Evolutionary conservation across 2,329 filamentous ascomycete species (phyloP).

Genomic region (Nothophaeocryptopus gaeumannii): DNA sequence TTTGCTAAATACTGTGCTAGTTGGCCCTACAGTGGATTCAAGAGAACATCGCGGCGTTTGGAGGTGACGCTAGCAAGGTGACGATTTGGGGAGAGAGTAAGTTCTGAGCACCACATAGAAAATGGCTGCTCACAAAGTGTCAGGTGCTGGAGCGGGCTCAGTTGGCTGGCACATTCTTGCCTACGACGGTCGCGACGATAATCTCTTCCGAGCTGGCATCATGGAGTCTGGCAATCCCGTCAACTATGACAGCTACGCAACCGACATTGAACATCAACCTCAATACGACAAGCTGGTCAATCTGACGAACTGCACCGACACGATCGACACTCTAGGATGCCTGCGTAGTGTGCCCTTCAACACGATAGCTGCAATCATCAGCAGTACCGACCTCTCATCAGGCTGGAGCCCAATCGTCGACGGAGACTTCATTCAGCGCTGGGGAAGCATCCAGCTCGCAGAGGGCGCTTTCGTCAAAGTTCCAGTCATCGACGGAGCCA

Average conservation of each 20-base stretch:
- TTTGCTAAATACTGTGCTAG: too few species aligned
- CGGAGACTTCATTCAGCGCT: constrained; percentile 55
- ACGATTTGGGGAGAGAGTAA: constrained; percentile 39
- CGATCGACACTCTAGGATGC: constrained; percentile 61
- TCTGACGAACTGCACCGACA: constrained; percentile 57
- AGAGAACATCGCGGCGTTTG: constrained; percentile 57
- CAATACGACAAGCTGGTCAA: constrained; percentile 62
- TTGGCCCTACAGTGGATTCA: constrained; percentile 47
- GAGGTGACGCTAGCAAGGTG: constrained; percentile 63
- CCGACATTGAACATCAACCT: constrained; percentile 44
- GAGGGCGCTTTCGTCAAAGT: constrained; percentile 62
- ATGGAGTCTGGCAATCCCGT: constrained; percentile 42
- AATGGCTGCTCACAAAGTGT: too few species aligned
- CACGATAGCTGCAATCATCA: constrained; percentile 31
- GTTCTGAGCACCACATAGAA: too few species aligned
- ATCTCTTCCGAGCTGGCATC: constrained; percentile 47
- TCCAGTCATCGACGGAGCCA: constrained; percentile 51
- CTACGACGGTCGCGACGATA: constrained; percentile 48
- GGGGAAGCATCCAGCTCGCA: constrained; percentile 54
- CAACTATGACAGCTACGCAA: constrained; percentile 22
- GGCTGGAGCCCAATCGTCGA: constrained; percentile 51
- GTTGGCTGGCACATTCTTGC: constrained; percentile 49
- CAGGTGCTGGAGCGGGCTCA: constrained; percentile 40
- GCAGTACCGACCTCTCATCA: constrained; percentile 29
- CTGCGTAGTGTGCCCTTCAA: constrained; percentile 51